Conservation (phyloP, 345 rosid species). For the Alliaria petiolata region DNA sequence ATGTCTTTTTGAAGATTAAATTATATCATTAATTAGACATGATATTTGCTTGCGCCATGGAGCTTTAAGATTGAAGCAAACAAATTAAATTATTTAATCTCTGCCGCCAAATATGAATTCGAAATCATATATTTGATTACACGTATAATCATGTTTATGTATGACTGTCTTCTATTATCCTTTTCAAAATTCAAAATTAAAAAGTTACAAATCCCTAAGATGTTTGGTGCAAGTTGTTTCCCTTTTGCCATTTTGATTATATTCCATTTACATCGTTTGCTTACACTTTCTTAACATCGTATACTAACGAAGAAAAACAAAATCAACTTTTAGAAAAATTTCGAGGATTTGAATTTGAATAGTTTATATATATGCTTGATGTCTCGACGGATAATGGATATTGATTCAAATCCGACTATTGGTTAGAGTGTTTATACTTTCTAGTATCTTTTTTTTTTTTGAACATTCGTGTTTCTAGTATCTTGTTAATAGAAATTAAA, state of each 20-base stretch:
- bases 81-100: not conserved
- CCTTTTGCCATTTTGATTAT: constrained; percentile 18
- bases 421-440: not conserved
- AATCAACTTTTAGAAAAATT: too few species aligned
- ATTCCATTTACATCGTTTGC: too few species aligned
- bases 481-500: not conserved
- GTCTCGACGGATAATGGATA: not conserved
- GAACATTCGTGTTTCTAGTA: too few species aligned
- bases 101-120: constrained; percentile 33
- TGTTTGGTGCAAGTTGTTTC: constrained; percentile 17
- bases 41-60: constrained; percentile 32
- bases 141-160: constrained; percentile 28
- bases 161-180: not conserved
- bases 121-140: constrained; percentile 17
- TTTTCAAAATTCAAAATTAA: constrained; percentile 14
- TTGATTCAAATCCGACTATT: not conserved
- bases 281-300: too few species aligned
- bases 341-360: constrained; percentile 7
- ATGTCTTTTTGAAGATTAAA: constrained; percentile 13
- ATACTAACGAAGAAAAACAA: too few species aligned
- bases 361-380: not conserved
- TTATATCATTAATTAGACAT: constrained; percentile 11
- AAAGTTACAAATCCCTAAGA: not conserved
- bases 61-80: constrained; percentile 28
- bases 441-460: not conserved